Percentiles rank a stretch among this genome's conserved stretches.
Conservation (phyloP, 2,329 filamentous ascomycete species). For the Peltaster fructicola region DNA sequence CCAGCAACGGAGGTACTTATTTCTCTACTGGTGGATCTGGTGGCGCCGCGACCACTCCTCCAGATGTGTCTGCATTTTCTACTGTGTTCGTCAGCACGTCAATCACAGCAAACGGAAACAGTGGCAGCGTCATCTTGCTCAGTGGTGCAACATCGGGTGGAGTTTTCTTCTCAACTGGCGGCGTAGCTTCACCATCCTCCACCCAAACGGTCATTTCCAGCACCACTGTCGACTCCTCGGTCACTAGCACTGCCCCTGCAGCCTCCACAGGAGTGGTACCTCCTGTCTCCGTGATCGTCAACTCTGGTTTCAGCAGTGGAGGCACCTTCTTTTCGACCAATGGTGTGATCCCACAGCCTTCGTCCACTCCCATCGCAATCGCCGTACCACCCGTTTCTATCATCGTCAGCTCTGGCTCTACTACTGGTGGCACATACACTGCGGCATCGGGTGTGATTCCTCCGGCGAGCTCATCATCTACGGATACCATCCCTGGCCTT, state of each 20-base stretch:
- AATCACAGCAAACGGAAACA: too few species aligned
- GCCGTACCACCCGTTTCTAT: background rate
- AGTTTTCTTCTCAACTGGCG: constrained; percentile 1
- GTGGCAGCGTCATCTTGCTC: too few species aligned
- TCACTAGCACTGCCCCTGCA: constrained; percentile 6
- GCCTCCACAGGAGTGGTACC: constrained; percentile 3
- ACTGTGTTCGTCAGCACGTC: constrained; percentile 3
- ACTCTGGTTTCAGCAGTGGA: too few species aligned
- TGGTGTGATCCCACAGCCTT: background rate
- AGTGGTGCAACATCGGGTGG: constrained; percentile 2
- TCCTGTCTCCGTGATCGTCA: constrained; percentile 2
- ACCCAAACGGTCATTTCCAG: constrained; percentile 8
- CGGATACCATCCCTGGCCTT: too few species aligned
- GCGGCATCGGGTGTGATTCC: background rate
- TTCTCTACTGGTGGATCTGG: constrained; percentile 7
- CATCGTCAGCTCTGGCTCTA: constrained; percentile 2
- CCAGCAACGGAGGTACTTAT: constrained; percentile 6
- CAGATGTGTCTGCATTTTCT: constrained; percentile 2
- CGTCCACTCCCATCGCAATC: background rate
- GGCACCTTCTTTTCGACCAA: background rate
- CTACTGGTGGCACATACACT: background rate
- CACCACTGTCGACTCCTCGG: constrained; percentile 2
- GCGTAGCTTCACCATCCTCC: constrained; percentile 6
- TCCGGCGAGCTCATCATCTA: too few species aligned
- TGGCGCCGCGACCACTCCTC: constrained; percentile 9